Evolutionary conservation across 495 filamentous ascomycete genomes (phyloP).

Genomic region (Hypomontagnella monticulosa): DNA sequence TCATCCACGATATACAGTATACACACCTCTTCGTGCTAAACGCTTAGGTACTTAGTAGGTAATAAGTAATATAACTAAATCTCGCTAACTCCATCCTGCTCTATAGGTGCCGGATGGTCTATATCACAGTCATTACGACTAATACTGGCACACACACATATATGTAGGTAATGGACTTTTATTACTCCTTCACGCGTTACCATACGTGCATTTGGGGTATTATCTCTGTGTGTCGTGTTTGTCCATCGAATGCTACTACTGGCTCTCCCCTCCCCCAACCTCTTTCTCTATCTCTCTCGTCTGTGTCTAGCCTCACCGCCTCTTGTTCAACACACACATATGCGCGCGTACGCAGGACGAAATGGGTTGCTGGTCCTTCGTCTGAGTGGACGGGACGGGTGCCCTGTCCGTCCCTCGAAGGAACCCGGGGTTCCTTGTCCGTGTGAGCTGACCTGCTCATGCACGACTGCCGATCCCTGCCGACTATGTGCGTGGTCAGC

Average conservation of each 20-base stretch:
- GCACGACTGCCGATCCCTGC: slow-evolving; percentile 44
- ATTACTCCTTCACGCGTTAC: not conserved
- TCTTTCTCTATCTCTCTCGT: not conserved
- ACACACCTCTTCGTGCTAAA: not conserved
- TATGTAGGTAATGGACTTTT: not conserved
- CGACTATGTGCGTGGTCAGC: slow-evolving; percentile 40
- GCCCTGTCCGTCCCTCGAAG: slow-evolving; percentile 26
- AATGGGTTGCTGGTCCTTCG: slow-evolving; percentile 5
- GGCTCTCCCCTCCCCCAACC: slow-evolving; percentile 1
- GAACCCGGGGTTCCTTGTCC: slow-evolving; percentile 42
- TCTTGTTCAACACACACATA: slow-evolving; percentile 30
- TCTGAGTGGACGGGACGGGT: slow-evolving; percentile 36
- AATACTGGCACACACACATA: not conserved
- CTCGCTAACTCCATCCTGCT: slow-evolving; percentile 24
- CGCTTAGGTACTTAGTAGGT: not conserved
- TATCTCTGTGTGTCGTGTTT: not conserved
- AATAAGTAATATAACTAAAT: slow-evolving; percentile 1
- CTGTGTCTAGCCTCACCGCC: slow-evolving; percentile 29
- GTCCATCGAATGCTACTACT: slow-evolving; percentile 20
- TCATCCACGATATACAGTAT: too few relatives aligned
- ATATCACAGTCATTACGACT: not conserved
- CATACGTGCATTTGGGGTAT: not conserved
- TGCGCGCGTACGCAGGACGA: slow-evolving; percentile 18
- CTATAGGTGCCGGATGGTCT: not conserved
- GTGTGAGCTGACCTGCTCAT: slow-evolving; percentile 42